Conservation (phyloP, 2,329 filamentous ascomycete genomes). For the Fusarium nodosum region DNA sequence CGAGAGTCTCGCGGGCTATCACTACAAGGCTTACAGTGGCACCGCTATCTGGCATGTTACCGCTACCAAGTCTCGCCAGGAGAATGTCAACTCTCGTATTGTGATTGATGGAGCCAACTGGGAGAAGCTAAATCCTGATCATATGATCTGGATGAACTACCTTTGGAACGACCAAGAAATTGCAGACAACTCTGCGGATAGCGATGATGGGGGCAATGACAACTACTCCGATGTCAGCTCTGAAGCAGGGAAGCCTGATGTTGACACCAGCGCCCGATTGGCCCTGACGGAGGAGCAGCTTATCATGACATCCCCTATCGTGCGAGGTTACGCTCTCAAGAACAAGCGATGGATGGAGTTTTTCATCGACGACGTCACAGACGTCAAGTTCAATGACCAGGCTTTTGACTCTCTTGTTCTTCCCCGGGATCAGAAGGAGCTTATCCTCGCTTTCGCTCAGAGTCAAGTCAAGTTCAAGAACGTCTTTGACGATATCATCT, state of each 20-base stretch:
- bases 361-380: constrained; percentile 60
- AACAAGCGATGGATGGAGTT: constrained; percentile 65
- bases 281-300: constrained; percentile 57
- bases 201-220: constrained; percentile 14
- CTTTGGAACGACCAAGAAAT: not conserved
- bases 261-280: constrained; percentile 33
- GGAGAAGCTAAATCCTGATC: constrained; percentile 51
- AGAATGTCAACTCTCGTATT: constrained; percentile 51
- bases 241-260: not conserved
- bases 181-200: not conserved
- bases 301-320: constrained; percentile 57
- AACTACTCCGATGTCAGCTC: not conserved
- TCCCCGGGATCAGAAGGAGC: constrained; percentile 63
- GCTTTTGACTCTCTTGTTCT: constrained; percentile 66
- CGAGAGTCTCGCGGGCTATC: constrained; percentile 60
- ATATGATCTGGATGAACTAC: constrained; percentile 41
- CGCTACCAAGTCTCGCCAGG: constrained; percentile 43
- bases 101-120: constrained; percentile 52
- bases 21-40: constrained; percentile 63
- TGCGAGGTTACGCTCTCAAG: constrained; percentile 65
- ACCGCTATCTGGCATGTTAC: constrained; percentile 52
- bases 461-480: constrained; percentile 59
- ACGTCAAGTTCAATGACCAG: constrained; percentile 63
- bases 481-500: constrained; percentile 66
- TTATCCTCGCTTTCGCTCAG: constrained; percentile 65